Conservation (phyloP, 257 asterid genomes). For the Salvia rosmarinus region DNA sequence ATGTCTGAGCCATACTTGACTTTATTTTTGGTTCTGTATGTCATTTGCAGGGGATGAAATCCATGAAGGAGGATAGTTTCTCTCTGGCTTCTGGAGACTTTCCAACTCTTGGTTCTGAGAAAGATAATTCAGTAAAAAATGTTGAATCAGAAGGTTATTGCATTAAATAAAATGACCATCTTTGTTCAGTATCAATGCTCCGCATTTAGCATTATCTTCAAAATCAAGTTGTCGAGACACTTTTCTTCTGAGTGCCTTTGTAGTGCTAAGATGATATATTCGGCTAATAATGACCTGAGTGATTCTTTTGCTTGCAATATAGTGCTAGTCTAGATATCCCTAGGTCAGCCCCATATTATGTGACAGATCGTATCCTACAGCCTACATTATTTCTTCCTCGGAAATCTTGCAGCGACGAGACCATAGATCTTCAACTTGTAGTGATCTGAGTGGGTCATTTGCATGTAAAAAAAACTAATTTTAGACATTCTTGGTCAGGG, state of each 20-base stretch:
- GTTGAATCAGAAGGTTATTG: constrained; percentile 63
- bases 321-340: constrained; percentile 14
- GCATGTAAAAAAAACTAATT: constrained; percentile 4
- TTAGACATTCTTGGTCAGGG: not conserved
- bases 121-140: constrained; percentile 58
- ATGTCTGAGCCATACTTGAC: constrained; percentile 13
- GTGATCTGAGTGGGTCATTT: constrained; percentile 19
- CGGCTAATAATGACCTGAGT: constrained; percentile 22
- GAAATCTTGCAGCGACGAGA: constrained; percentile 3
- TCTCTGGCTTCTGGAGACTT: constrained; percentile 90
- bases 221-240: constrained; percentile 15
- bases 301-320: constrained; percentile 12
- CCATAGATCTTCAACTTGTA: constrained; percentile 11
- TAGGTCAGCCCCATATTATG: not conserved
- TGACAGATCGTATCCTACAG: not conserved
- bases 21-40: constrained; percentile 22
- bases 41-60: constrained; percentile 64
- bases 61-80: constrained; percentile 74
- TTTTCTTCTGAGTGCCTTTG: constrained; percentile 18
- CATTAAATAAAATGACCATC: constrained; percentile 12
- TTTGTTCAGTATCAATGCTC: constrained; percentile 14
- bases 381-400: not conserved
- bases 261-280: constrained; percentile 19
- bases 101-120: constrained; percentile 86
- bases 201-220: not conserved